Evolutionary conservation across 768 basidiomycete species (phyloP), one percentile per base, ranked within the genome.

Genomic region (Phanerochaete carnosa): DNA sequence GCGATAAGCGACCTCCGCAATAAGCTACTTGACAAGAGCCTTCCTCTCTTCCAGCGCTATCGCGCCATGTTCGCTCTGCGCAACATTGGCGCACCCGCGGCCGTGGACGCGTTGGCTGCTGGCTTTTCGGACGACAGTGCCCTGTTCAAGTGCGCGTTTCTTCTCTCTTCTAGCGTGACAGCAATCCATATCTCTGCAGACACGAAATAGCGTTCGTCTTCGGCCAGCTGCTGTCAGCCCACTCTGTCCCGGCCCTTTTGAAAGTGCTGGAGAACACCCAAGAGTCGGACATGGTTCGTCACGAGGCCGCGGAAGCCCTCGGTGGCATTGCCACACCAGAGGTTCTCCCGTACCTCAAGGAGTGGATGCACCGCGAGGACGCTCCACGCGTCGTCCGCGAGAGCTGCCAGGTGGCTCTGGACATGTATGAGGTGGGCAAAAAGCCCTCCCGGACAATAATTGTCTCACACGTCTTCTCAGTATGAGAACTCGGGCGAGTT

Each of bases 191-290:
- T 53, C 51, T 54, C 45, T 62, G 28, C 66, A 96, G 95, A 64
- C 97, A 99, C 73, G 97, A 99, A 73, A 94, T 99, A 50, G 97
- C 97, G 1, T 99, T 98, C 73, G 90, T 99, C 47, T 98, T 98
- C 69, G 97, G 97, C 13, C 97, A 99, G 76, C 82, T 99, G 45
- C 84, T 93, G 54, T 94, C 93, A 1, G 80, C 89, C 5, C 87
- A 95, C 70, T 90, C 94, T 0, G 90, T 98, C 23, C 94, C 95
- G 11, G 82, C 91, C 0, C 79, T 99, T 32, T 71, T 98, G 35
- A 74, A 82, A 39, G 92, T 96, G 29, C 79, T 99, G n/a, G 78
- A 84, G 64, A 77, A 94, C 64, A 58, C 72, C 1, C 70, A 76
- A 1, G 97, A 98, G 73, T 88, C 88, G 12, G 94, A 95, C 59